Evolutionary conservation across 208 protist species (phyloP).

Genomic region (Leishmania arabica): DNA sequence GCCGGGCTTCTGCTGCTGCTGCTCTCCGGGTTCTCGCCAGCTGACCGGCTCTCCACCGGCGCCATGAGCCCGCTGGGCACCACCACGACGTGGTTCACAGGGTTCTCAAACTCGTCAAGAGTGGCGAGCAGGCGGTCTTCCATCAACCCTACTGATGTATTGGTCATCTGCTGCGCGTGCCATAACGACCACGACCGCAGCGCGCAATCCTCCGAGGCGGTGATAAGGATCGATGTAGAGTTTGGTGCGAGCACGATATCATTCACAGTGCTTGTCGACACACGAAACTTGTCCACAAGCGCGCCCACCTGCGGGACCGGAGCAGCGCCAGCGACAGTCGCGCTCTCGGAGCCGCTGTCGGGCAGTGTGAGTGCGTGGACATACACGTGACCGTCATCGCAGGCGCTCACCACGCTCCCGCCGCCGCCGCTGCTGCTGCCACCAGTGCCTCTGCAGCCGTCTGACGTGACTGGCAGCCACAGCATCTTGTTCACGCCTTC

Average conservation of each 20-base stretch:
- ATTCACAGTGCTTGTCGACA: slow-evolving; percentile 75
- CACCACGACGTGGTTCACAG: slow-evolving; percentile 81
- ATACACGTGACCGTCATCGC: slow-evolving; percentile 86
- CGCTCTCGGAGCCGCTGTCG: slow-evolving; percentile 3
- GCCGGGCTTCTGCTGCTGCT: not conserved
- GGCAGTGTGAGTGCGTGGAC: slow-evolving; percentile 48
- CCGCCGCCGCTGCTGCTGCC: slow-evolving; percentile 2
- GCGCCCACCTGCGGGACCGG: slow-evolving; percentile 28
- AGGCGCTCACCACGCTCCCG: slow-evolving; percentile 63
- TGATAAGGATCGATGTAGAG: slow-evolving; percentile 46
- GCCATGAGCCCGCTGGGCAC: slow-evolving; percentile 37
- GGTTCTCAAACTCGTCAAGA: slow-evolving; percentile 85
- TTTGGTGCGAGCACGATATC: slow-evolving; percentile 62
- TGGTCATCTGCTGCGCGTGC: slow-evolving; percentile 21
- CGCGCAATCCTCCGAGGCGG: slow-evolving; percentile 78
- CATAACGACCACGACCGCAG: slow-evolving; percentile 77
- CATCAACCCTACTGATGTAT: slow-evolving; percentile 11
- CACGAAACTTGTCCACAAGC: slow-evolving; percentile 74
- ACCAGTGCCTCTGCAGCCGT: slow-evolving; percentile 6
- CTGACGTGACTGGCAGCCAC: slow-evolving; percentile 34
- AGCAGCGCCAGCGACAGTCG: not conserved
- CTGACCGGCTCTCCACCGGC: not conserved
- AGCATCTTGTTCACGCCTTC: slow-evolving; percentile 88
- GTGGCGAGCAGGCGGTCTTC: slow-evolving; percentile 69
- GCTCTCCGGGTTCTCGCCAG: not conserved